Evolutionary conservation across 345 rosid genomes (phyloP), one percentile per base, ranked within the genome.

Genomic region (Gynandropsis gynandra): DNA sequence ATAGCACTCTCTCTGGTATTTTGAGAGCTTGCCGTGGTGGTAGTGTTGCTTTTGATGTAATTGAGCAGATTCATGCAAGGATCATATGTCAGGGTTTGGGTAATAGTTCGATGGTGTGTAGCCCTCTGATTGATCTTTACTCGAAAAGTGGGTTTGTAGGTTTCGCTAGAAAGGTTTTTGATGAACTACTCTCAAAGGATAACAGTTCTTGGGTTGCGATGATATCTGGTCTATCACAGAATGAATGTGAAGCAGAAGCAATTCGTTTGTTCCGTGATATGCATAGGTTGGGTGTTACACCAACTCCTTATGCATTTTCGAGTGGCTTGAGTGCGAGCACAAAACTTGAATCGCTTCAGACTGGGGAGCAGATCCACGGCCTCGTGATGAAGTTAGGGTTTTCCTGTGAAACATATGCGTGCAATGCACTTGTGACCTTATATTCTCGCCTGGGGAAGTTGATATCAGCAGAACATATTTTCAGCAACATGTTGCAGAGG

Each of bases 321-420:
- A 85, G 95, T 70, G 83, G 79, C 58, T 67, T 89, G 52, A 89
- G 95, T 68, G 85, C 94, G 47, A 79, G 89, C 70, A 64, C 82
- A 42, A 89, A 80, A 68, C 56, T 64, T 48, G 73, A 66, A 62
- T 63, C 67, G 47, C 78, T 81, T 74, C 67, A 66, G 38, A 52
- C 54, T 7, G 95, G 93, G 12, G 64, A 76, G 81, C 90, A 79
- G 66, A 73, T 86, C 58, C 95, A 89, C 31, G 80, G 80, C 21
- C 79, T 89, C 9, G 72, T 74, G 60, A 46, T 76, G 56, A 86
- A 80, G 81, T 66, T 60, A 64, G 95, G 94, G n/a, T 80, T 80
- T 58, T 72, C 77, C 47, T 69, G 71, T 59, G 94, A 80, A 40
- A 81, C 74, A 34, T 83, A 71, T 24, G 81, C 83, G 20, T 85